Evolutionary conservation across 495 filamentous ascomycete genomes (phyloP).

Genomic region (Pyrenula aspistea): DNA sequence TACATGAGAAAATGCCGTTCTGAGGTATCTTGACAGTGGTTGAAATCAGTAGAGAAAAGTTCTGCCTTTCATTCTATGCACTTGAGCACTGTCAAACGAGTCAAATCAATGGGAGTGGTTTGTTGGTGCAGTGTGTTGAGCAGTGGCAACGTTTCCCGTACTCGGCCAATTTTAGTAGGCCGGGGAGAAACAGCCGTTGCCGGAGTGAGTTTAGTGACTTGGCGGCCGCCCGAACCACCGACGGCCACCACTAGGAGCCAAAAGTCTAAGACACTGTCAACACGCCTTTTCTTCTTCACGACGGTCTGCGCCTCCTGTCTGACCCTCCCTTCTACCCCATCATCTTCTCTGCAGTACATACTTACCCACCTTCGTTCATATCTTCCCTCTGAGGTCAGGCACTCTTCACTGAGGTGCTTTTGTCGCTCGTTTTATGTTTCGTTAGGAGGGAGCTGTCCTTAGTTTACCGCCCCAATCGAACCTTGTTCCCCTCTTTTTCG

Average conservation of each 20-base stretch:
- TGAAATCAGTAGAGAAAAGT: no score
- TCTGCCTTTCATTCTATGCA: no score
- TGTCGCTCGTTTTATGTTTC: not conserved
- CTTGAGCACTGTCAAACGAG: no score
- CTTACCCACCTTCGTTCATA: not conserved
- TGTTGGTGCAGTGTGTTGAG: no score
- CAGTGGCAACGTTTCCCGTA: no score
- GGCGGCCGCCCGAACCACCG: not conserved
- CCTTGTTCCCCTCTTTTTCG: not conserved
- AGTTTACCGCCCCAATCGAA: not conserved
- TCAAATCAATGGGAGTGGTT: no score
- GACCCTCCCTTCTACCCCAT: not conserved
- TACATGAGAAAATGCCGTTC: no score
- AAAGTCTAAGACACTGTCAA: not conserved
- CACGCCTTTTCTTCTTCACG: not conserved
- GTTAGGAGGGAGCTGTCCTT: not conserved
- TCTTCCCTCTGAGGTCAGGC: not conserved
- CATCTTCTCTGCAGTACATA: not conserved
- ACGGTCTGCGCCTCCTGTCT: not conserved
- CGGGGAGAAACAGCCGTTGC: not conserved
- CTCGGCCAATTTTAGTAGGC: not conserved
- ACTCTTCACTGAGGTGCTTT: not conserved
- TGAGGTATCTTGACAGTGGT: no score
- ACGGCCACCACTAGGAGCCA: not conserved
- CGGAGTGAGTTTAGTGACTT: not conserved